Base-by-base conservation (phyloP, 176 grass and related monocot species). In the Echinochloa phyllopogon region DNA sequence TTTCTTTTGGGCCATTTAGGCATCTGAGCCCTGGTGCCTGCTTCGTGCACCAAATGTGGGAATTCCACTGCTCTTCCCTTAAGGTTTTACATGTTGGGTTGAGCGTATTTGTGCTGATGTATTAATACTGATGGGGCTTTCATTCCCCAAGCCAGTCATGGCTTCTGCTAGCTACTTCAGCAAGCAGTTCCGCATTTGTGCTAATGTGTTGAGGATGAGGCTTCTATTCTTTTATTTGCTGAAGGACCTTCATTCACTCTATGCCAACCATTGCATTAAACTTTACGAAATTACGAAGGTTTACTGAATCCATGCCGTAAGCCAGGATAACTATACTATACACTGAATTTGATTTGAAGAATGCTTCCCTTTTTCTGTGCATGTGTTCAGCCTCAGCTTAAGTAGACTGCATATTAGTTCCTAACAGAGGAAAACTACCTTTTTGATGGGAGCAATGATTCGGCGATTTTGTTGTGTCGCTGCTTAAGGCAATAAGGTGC, bases 321-420 rank as follows among this genome's bases (percentile, higher is more conserved):
- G 38, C 29, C 38, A 77, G 38, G 38, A 37, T 24, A 24, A 40
- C 11, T 60, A 12, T 25, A 11, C n/a, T 55, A 51, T 3, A 56
- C 2, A 15, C 65, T 45, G 45, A 56, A 57, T 69, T 43, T 75
- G 13, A n/a, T 42, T 41, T 76, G 27, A 24, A 10, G 13, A 36
- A 24, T 47, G 61, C 29, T 65, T 44, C 3, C 39, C 43, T 11
- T 88, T 56, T 51, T n/a, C 9, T 64, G 33, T 8, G 18, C 41
- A 13, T 20, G 45, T 24, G 73, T 76, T 86, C 78, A 86, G 78
- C 3, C 71, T 89, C 65, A 67, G 79, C 72, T 89, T 51, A 68
- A 48, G 44, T 65, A 85, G 39, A 37, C 29, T 62, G 69, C 49
- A 87, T 52, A 49, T 37, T 21, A 53, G 45, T 74, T 18, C 50